Base-by-base conservation (phyloP, 257 asterid genomes). In the Penstemon davidsonii region DNA sequence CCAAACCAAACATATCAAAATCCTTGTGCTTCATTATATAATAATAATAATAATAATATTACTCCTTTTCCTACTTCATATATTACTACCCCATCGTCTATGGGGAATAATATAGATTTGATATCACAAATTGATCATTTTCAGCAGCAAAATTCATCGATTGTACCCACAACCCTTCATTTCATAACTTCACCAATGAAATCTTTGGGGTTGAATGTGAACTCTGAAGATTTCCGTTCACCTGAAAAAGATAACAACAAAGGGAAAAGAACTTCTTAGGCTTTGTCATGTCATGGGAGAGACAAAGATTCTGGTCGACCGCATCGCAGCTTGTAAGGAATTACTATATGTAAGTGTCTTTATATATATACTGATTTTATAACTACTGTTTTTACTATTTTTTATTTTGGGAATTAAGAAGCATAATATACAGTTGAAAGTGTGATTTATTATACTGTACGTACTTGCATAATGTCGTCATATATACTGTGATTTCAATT, bases 161-260 rank as follows among this genome's bases (percentile, higher is more conserved):
- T 68, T 12, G 12, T 81, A 39, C 56, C 62, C 58, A 78, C 90
- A 56, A 74, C 86, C 66, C 88, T 78, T 63, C 82, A 78, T 36
- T 66, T 85, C 73, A 76, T 78, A 39, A 80, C 63, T 50, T 49
- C 81, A 4, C 76, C 84, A 1, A 12, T 59, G 76, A 77, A 58
- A 51, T 56, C 84, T 9, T 68, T 59, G 44, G 15, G 41, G 3
- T 55, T 49, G 43, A 58, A 71, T 72, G 67, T 68, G 11, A 73
- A 67, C 55, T 70, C 69, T 15, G 70, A 66, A 73, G 36, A 47
- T 38, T 61, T 67, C 18, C 63, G 25, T 41, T 41, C 62, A 12
- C 76, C 62, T 62, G 78, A 46, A 13, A 60, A 50, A 52, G 66
- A 38, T 10, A 18, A 67, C 39, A 61, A 66, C 39, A 61, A 66